Base-by-base conservation (phyloP, 306 rosid genomes). In the Cucurbita pepo region DNA sequence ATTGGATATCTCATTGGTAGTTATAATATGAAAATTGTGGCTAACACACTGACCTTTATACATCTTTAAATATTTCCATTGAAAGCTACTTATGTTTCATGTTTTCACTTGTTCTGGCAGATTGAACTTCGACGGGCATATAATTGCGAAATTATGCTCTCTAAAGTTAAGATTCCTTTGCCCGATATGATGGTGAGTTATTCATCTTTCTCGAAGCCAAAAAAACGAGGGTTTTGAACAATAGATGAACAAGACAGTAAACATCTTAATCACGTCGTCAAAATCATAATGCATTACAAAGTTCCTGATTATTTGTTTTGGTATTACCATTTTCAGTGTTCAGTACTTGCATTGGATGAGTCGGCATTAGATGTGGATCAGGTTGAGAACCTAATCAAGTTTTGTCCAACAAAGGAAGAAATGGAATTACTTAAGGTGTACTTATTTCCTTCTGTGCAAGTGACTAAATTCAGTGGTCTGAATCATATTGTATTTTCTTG, bases 141-240 rank as follows among this genome's bases (percentile, higher is more conserved):
- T 89, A 95, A 95, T 80, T 95, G 99, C 53, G 99, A 95, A 82
- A 95, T 95, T 82, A 95, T 95, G 99, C 99, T 95, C 73, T 76
- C 95, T 59, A 91, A 95, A 85, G 96, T 95, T 64, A 95, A 95
- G 85, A 86, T 95, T 43, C 97, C 99, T 55, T 77, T 95, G 80
- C 90, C 97, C 38, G 99, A 95, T 75, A 74, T 95, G 83, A 84
- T 89, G 97, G 99, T 95, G 83, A 83, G 91, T 80, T 81, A 77
- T 50, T 71, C 40, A 30, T 60, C 21, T 56, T 14, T 59, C 21
- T 48, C 45, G 21, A 40, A 45, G 73, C 75, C 50, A 36, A 71
- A 70, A 36, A 71, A 70, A 12, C 34, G 51, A 76, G 75, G 75
- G 59, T 64, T 14, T 73, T 50, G 36, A 66, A 11, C 54, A 64